Conservation (phyloP, 768 basidiomycete species). For the Tulasnella sp. region DNA sequence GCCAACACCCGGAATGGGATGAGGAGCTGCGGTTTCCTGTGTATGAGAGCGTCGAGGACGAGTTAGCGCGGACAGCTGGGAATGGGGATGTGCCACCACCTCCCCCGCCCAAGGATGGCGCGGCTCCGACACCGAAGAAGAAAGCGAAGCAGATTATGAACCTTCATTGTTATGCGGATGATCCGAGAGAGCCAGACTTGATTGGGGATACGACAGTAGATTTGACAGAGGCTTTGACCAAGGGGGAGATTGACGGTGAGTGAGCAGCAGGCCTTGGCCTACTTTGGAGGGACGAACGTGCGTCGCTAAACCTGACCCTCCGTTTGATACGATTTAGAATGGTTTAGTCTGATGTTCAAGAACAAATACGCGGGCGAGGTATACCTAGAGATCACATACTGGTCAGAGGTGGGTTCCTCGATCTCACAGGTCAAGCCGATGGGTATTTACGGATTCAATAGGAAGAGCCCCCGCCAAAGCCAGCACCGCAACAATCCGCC, state of each 20-base stretch:
- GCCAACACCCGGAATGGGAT: constrained; percentile 99
- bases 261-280: too few relatives aligned
- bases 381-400: constrained; percentile 93
- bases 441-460: too few relatives aligned
- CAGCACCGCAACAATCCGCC: constrained; percentile 36
- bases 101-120: constrained; percentile 56
- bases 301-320: constrained; percentile 10
- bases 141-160: constrained; percentile 43
- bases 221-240: constrained; percentile 80
- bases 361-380: constrained; percentile 86
- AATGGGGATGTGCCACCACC: constrained; percentile 37
- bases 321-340: constrained; percentile 46
- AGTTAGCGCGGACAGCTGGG: constrained; percentile 34
- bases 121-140: constrained; percentile 34
- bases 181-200: constrained; percentile 86
- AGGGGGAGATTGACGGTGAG: constrained; percentile 94
- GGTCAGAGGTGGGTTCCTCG: constrained; percentile 66
- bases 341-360: constrained; percentile 85
- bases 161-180: constrained; percentile 88
- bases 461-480: constrained; percentile 75
- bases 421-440: neutral
- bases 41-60: constrained; percentile 58
- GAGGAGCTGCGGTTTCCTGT: constrained; percentile 92
- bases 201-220: constrained; percentile 88
- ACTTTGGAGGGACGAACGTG: too few relatives aligned